Conservation (phyloP, 2,329 filamentous ascomycete genomes). For the Penicillium sp. region DNA sequence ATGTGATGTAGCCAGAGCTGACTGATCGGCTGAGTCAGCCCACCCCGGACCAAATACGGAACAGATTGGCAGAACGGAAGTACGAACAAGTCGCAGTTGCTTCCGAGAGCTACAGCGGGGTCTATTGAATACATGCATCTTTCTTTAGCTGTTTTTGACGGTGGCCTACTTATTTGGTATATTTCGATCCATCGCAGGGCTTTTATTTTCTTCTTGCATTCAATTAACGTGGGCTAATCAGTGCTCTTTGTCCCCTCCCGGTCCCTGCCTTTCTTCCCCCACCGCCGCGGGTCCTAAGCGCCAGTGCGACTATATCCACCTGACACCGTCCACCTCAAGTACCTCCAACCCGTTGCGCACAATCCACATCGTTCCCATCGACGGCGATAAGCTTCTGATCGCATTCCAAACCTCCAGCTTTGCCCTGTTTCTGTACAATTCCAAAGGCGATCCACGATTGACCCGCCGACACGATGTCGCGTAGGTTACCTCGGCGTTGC, state of each 20-base stretch:
- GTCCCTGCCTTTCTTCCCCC: slow-evolving; percentile 15
- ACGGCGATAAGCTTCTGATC: not conserved
- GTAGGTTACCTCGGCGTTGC: slow-evolving; percentile 31
- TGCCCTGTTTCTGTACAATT: not conserved
- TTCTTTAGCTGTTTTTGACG: not conserved
- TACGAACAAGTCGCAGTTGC: not conserved
- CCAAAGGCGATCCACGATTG: slow-evolving; percentile 2
- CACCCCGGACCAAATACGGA: not conserved
- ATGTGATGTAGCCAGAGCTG: not conserved
- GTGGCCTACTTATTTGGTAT: not conserved
- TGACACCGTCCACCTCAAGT: slow-evolving; percentile 12
- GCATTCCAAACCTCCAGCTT: not conserved
- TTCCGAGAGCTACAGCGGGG: not conserved
- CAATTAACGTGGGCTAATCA: slow-evolving; percentile 1
- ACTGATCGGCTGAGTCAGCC: slow-evolving; percentile 4
- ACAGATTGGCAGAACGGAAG: not conserved
- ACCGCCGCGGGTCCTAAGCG: slow-evolving; percentile 42
- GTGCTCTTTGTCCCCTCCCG: slow-evolving; percentile 7
- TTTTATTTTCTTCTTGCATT: slow-evolving; percentile 1
- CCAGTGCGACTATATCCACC: slow-evolving; percentile 34
- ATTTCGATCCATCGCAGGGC: not conserved
- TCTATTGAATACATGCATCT: not conserved
- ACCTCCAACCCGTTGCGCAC: slow-evolving; percentile 8
- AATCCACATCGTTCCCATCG: slow-evolving; percentile 10
- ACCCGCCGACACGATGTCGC: slow-evolving; percentile 34